Conservation (phyloP, 179 eudicot genomes). For the Pouteria campechiana region DNA sequence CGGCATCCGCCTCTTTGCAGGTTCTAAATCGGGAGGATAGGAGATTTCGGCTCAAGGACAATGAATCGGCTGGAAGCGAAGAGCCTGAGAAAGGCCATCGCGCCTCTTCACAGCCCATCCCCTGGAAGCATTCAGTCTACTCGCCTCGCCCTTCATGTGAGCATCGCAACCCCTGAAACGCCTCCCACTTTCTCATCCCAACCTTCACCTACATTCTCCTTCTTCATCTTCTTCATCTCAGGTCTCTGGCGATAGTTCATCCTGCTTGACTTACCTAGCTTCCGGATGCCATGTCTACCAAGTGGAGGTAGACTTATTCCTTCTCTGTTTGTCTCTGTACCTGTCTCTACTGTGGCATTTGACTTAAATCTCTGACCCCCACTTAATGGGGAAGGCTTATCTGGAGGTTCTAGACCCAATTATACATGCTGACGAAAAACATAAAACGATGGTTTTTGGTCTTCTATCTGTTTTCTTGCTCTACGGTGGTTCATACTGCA, state of each 20-base stretch:
- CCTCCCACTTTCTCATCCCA: not conserved
- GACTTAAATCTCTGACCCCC: not conserved
- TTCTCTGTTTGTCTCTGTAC: not conserved
- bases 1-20: too few relatives aligned
- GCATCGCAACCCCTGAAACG: too few relatives aligned
- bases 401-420: not conserved
- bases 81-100: constrained; percentile 26
- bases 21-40: too few relatives aligned
- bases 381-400: not conserved
- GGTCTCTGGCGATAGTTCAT: constrained; percentile 21
- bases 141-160: constrained; percentile 45
- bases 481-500: too few relatives aligned
- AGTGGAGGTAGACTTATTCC: constrained; percentile 30
- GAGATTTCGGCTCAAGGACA: too few relatives aligned
- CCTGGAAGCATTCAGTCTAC: constrained; percentile 42
- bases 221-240: constrained; percentile 2
- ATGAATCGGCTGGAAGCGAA: constrained; percentile 30
- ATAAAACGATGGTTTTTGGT: too few relatives aligned
- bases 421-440: too few relatives aligned
- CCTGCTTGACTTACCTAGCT: constrained; percentile 44
- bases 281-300: constrained; percentile 35
- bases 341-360: not conserved
- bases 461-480: too few relatives aligned
- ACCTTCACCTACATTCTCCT: not conserved
- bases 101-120: constrained; percentile 37